Evolutionary conservation across 2,329 filamentous ascomycete genomes (phyloP), one percentile per base, ranked within the genome.

Genomic region (Xylariaceae sp.): DNA sequence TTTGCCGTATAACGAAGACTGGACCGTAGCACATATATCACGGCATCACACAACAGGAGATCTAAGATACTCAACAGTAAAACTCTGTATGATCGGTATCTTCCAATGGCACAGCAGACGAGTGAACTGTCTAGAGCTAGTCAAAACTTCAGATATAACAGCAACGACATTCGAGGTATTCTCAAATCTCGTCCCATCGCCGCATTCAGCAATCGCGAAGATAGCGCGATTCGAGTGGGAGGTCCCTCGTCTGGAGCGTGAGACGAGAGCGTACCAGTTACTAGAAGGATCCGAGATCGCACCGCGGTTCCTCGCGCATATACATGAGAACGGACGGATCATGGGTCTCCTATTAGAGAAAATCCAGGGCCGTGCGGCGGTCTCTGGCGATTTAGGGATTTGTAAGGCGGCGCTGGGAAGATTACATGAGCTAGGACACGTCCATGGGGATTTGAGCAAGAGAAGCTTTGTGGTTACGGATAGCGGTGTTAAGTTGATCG

Each of bases 401-500:
- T 69, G 69, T 52, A 52, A 63, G 53, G 38, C 48, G 35, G 55
- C 59, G 51, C 36, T 69, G 30, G 31, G 47, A 44, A 58, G 57
- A 51, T 47, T 68, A 17, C 63, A 68, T 49, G 30, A 51, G 17
- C 45, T 64, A 35, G 60, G 64, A 32, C 36, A 69, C 40, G 22
- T 67, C 30, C 66, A 71, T 57, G 65, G 67, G 12, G 70, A 71
- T 54, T 58, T 65, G 32, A 71, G 72, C 53, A 61, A 63, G 47
- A 61, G 70, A 47, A 73, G 69, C 55, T 71, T 71, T 53, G 50
- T 72, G 42, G 56, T 68, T 50, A 53, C 39, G 41, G 54, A 60
- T 42, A 59, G 55, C 39, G 55, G 54, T 46, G 59, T 61, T 19
- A 64, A 56, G 44, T 58, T 67, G 18, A 30, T 69, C 35, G 66